Conservation (phyloP, 768 basidiomycete species). For the Rhodotorula paludigena region DNA sequence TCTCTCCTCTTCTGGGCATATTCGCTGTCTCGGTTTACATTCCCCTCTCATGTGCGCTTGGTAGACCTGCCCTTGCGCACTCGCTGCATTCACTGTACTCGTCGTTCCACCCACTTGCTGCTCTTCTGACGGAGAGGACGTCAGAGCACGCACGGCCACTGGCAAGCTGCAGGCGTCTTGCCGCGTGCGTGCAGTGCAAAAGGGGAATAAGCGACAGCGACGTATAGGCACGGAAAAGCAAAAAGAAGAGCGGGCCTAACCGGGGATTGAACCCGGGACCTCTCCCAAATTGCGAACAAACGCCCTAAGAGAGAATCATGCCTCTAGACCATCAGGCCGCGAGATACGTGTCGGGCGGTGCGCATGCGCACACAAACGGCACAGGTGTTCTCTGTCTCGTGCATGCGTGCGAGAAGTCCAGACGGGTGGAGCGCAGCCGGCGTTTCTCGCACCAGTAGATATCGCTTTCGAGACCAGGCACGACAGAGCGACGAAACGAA, state of each 20-base stretch:
- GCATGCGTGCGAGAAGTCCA: background rate
- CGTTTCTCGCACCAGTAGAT: no score
- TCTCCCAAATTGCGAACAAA: background rate
- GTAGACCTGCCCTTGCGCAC: background rate
- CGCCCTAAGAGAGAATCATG: slow-evolving; percentile 13
- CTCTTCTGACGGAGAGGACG: no score
- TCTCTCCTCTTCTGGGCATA: background rate
- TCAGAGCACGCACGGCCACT: no score
- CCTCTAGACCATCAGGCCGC: slow-evolving; percentile 12
- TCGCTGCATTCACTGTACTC: background rate
- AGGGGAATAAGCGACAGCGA: no score
- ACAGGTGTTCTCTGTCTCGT: no score
- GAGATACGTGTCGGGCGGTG: background rate
- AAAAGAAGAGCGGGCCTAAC: background rate
- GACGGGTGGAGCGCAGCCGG: no score
- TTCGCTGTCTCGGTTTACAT: background rate
- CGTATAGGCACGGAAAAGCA: background rate
- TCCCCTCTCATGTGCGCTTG: background rate
- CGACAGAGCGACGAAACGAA: no score
- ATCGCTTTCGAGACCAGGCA: no score
- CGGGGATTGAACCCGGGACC: slow-evolving; percentile 15
- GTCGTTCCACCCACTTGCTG: background rate
- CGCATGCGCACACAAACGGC: background rate
- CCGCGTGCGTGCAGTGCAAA: no score
- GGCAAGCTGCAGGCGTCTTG: no score